Base-by-base conservation (phyloP, 495 filamentous ascomycete genomes). In the Venustampulla echinocandica region DNA sequence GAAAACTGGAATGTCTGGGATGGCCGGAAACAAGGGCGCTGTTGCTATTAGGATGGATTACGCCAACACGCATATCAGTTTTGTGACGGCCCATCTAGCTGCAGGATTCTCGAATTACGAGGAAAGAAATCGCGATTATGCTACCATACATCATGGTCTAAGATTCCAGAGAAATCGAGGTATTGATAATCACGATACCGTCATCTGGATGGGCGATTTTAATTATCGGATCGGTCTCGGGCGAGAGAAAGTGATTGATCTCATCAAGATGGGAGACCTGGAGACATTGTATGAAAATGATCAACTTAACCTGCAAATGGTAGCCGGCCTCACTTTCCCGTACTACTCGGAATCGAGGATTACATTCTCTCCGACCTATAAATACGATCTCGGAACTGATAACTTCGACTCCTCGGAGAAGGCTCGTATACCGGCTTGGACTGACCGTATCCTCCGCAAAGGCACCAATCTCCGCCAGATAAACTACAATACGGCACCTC, bases 201-300 rank as follows among this genome's bases (percentile, higher is more conserved):
- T 97, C n/a, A 84, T 99, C 48, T 99, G 93, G 93, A 73, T 95
- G 35, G 92, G 92, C 6, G 92, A 99, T 63, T 99, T 99, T 68
- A 99, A 99, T 57, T 99, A 99, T 66, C 81, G 92, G 21, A 94
- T 99, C 55, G 93, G 89, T 2, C 69, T 96, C 44, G 74, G 73
- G 17, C 79, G 88, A 53, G 88, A 94, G 32, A 81, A 70, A 50
- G 87, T 88, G 17, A 81, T 84, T 50, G 77, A 81, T 42, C 70
- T 93, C 19, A 74, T 94, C 37, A 69, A 76, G 39, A 69, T 75
- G 33, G 69, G 72, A 11, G 81, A 97, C 54, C 70, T 90, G 9
- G 81, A 85, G 43, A 84, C 70, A 21, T 69, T 99, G 4, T 95
- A 94, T 57, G 80, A 88, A 35, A 94, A 97, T 61, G 92, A 99